Percentiles rank a stretch among this genome's conserved stretches.
phyloP scores from a whole-genome alignment of 2,329 filamentous ascomycete species.

The Leptographium procerum region DNA sequence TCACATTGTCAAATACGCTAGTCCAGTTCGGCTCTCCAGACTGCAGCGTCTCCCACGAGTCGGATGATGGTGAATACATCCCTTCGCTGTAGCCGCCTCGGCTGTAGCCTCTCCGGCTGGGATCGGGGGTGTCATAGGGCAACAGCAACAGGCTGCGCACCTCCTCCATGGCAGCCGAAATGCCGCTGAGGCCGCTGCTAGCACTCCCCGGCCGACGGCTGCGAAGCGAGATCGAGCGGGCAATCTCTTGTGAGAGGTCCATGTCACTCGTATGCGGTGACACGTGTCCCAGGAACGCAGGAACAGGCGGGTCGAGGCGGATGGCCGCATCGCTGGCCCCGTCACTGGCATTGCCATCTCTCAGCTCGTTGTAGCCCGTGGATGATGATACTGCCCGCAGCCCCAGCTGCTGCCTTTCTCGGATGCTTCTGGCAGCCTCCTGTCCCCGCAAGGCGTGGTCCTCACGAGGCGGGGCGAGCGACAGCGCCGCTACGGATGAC shows the following conservation, averaged over 20 bases:
- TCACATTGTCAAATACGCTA: constrained; percentile 8
- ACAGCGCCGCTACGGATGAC: not conserved
- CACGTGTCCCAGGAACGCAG: not conserved
- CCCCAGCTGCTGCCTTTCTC: not conserved
- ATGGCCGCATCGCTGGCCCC: constrained; percentile 1
- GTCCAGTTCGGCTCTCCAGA: constrained; percentile 13
- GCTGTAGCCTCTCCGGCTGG: not conserved
- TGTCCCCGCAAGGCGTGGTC: not conserved
- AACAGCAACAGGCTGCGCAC: constrained; percentile 10
- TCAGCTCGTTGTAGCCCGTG: not conserved
- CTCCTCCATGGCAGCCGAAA: constrained; percentile 13
- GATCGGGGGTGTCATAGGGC: constrained; percentile 2
- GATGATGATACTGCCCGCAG: not conserved
- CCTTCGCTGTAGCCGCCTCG: not conserved
- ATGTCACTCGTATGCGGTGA: not conserved
- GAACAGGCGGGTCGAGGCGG: constrained; percentile 8
- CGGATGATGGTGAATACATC: constrained; percentile 3
- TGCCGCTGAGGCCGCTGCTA: constrained; percentile 3
- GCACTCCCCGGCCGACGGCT: not conserved
- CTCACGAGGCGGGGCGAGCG: not conserved
- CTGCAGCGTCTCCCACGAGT: constrained; percentile 12
- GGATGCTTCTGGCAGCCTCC: not conserved
- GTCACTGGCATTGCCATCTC: not conserved
- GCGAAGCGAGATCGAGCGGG: constrained; percentile 7
- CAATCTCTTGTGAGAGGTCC: constrained; percentile 10